These are phyloP conservation scores for Sporothrix luriei DNA, from an alignment of 2,329 filamentous ascomycete species.

Conservation along the genomic window DNA sequence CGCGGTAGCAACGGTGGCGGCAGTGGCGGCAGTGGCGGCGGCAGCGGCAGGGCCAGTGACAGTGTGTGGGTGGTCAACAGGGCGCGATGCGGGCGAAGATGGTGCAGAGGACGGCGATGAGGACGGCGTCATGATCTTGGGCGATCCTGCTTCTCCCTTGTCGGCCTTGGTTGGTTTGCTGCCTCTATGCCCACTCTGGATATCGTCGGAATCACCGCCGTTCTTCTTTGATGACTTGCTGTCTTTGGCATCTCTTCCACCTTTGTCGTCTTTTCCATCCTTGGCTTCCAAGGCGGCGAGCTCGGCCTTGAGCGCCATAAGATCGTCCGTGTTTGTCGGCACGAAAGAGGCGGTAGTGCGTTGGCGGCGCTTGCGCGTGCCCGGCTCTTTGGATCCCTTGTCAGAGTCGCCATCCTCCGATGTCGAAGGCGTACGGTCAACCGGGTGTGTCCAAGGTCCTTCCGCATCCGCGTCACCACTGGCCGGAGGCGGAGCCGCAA, in stretches of 20 bases:
- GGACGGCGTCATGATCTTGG: constrained; percentile 34
- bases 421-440: constrained; percentile 28
- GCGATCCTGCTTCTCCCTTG: constrained; percentile 31
- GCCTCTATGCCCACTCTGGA: neutral
- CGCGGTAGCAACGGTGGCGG: constrained; percentile 40
- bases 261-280: neutral
- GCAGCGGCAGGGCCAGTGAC: too few species aligned
- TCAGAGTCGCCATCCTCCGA: constrained; percentile 31
- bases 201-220: neutral
- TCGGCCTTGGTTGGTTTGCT: constrained; percentile 13
- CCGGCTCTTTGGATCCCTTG: constrained; percentile 36
- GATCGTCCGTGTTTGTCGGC: constrained; percentile 55
- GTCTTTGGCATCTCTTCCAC: too few species aligned
- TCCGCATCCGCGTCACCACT: neutral
- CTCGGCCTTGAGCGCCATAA: constrained; percentile 43
- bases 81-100: constrained; percentile 41
- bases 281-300: constrained; percentile 31
- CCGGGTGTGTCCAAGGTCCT: neutral
- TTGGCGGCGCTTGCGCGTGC: constrained; percentile 40
- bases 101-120: constrained; percentile 33
- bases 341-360: constrained; percentile 51
- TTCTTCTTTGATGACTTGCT: constrained; percentile 8
- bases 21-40: constrained; percentile 44
- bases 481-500: neutral
- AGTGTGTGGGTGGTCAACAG: constrained; percentile 31